Evolutionary conservation across 1,139 yeast species (phyloP).

Genomic region (Suhomyces wounanorum): DNA sequence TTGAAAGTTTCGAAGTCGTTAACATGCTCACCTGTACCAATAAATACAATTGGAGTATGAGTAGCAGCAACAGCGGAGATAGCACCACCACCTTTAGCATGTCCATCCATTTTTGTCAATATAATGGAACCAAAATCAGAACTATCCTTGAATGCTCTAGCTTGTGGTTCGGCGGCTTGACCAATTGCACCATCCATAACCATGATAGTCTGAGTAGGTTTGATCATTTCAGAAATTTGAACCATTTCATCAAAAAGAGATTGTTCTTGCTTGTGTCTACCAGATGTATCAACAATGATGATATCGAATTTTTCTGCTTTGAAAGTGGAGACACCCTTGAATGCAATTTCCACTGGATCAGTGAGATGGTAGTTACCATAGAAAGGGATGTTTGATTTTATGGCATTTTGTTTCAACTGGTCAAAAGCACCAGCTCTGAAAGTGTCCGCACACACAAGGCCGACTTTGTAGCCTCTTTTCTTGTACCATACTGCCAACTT

Average conservation of each 20-base stretch:
- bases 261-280: constrained; percentile 95
- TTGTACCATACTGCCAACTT: constrained; percentile 94
- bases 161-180: constrained; percentile 96
- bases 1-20: constrained; percentile 91
- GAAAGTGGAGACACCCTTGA: constrained; percentile 89
- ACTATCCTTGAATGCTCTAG: constrained; percentile 90
- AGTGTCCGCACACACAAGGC: constrained; percentile 97
- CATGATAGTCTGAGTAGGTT: constrained; percentile 95
- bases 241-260: constrained; percentile 93
- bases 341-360: constrained; percentile 90
- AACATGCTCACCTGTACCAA: constrained; percentile 98
- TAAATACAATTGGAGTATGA: constrained; percentile 91
- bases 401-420: constrained; percentile 95
- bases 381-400: constrained; percentile 90
- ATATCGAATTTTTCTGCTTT: constrained; percentile 89
- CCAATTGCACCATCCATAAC: constrained; percentile 97
- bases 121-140: constrained; percentile 94
- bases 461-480: constrained; percentile 90
- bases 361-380: constrained; percentile 95
- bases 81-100: constrained; percentile 99
- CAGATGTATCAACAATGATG: constrained; percentile 96
- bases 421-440: constrained; percentile 99
- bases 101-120: constrained; percentile 97
- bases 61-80: constrained; percentile 98
- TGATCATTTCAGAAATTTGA: constrained; percentile 81